Percentiles rank a stretch among this genome's conserved stretches.
Conservation (phyloP, 1,139 yeast genomes). For the Waltiozyma sp. region DNA sequence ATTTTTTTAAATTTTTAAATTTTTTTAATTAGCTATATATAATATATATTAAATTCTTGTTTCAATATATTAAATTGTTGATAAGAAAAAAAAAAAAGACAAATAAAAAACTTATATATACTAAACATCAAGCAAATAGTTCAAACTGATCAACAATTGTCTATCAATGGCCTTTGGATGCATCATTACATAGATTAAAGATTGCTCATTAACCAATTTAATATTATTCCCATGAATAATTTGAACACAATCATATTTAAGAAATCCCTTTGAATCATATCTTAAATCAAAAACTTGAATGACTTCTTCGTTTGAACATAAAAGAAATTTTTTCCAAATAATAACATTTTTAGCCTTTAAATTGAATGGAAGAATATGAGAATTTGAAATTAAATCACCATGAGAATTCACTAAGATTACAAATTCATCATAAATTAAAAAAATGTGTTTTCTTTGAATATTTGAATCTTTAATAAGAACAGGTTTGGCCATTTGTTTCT, state of each 20-base stretch:
- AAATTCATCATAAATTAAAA: constrained; percentile 62
- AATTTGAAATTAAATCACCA: constrained; percentile 47
- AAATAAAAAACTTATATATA: too few relatives aligned
- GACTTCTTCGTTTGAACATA: constrained; percentile 56
- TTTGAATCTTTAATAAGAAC: constrained; percentile 46
- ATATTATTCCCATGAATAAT: constrained; percentile 66
- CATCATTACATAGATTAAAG: constrained; percentile 46
- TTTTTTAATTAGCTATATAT: too few relatives aligned
- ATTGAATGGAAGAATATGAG: constrained; percentile 47
- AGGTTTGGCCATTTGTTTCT: constrained; percentile 30
- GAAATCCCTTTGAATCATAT: constrained; percentile 29
- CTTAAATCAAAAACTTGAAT: constrained; percentile 61
- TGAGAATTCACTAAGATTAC: constrained; percentile 60
- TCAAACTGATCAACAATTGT: constrained; percentile 34
- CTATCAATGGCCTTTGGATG: constrained; percentile 60
- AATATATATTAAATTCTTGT: too few relatives aligned
- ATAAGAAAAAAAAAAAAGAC: too few relatives aligned
- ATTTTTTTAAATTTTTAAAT: too few relatives aligned
- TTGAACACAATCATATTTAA: constrained; percentile 42
- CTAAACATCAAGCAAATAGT: background rate
- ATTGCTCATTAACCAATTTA: constrained; percentile 31
- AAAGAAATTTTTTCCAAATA: constrained; percentile 45
- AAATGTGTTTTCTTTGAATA: constrained; percentile 39
- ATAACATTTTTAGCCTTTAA: constrained; percentile 50
- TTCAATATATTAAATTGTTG: too few relatives aligned